Percentiles rank a stretch among this genome's conserved stretches.
Conservation (phyloP, 2,329 filamentous ascomycete species). For the Gnomoniopsis smithogilvyi region DNA sequence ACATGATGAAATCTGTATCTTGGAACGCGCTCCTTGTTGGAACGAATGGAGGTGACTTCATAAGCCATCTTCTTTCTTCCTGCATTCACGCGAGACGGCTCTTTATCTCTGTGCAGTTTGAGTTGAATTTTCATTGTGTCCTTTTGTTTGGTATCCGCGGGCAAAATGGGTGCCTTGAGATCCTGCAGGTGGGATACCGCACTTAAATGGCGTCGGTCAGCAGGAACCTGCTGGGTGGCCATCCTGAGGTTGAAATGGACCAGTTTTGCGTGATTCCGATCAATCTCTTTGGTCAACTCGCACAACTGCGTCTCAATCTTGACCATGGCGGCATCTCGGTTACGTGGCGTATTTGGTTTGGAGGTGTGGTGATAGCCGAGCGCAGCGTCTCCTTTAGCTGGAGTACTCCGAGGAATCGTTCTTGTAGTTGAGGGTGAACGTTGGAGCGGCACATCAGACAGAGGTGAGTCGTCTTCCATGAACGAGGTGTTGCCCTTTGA, state of each 20-base stretch:
- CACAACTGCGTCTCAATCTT: constrained; percentile 40
- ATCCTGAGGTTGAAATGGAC: constrained; percentile 43
- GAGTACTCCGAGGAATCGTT: not conserved
- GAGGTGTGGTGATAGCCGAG: not conserved
- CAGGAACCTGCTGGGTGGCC: constrained; percentile 34
- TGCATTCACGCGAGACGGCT: constrained; percentile 36
- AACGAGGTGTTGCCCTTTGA: not conserved
- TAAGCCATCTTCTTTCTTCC: constrained; percentile 41
- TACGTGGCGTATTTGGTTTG: constrained; percentile 26
- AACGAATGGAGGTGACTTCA: constrained; percentile 43
- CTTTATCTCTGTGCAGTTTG: constrained; percentile 47
- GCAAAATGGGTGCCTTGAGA: constrained; percentile 26
- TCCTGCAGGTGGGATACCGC: constrained; percentile 47
- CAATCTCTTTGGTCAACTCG: constrained; percentile 40
- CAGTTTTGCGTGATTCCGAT: constrained; percentile 42
- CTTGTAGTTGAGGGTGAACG: not conserved
- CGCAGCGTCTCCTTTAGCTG: not conserved
- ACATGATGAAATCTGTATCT: constrained; percentile 58
- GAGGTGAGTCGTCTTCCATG: not conserved
- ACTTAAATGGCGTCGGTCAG: constrained; percentile 36
- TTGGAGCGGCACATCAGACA: not conserved
- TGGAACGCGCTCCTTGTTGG: constrained; percentile 51
- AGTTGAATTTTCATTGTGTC: constrained; percentile 45
- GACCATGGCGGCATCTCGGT: constrained; percentile 38
- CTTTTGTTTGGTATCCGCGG: constrained; percentile 7